Evolutionary conservation across 2,329 filamentous ascomycete genomes (phyloP).

Genomic region (Corniculantispora saksenae): DNA sequence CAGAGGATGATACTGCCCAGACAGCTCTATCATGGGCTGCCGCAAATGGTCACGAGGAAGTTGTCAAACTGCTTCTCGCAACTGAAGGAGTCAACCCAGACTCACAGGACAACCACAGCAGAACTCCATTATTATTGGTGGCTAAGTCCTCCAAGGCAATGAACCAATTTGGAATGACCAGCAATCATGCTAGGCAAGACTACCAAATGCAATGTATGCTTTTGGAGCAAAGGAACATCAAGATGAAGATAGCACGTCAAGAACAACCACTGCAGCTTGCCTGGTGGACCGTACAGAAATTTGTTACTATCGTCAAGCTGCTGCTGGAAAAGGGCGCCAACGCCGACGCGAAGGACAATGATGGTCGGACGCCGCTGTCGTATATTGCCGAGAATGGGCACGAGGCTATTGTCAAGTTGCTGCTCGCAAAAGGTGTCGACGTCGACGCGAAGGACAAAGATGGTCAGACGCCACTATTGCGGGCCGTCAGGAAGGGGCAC

Average conservation of each 20-base stretch:
- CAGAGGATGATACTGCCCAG: background rate
- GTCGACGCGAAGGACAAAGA: too few relatives aligned
- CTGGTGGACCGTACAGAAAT: too few relatives aligned
- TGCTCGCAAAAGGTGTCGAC: too few relatives aligned
- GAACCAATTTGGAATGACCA: background rate
- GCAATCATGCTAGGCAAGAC: slow-evolving; percentile 55
- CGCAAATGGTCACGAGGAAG: background rate
- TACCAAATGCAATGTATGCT: slow-evolving; percentile 90
- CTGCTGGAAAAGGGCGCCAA: too few relatives aligned
- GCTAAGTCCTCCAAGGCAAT: background rate
- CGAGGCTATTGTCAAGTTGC: too few relatives aligned
- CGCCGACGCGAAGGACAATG: too few relatives aligned
- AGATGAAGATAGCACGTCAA: slow-evolving; percentile 49
- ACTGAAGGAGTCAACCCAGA: background rate
- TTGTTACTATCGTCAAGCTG: too few relatives aligned
- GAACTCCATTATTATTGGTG: background rate
- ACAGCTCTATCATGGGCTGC: background rate
- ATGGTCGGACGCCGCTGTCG: too few relatives aligned
- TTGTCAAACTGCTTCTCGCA: background rate
- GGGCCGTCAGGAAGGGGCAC: too few relatives aligned
- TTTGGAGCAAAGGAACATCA: slow-evolving; percentile 85
- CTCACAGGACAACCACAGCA: background rate
- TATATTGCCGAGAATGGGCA: too few relatives aligned
- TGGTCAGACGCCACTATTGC: too few relatives aligned
- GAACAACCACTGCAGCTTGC: too few relatives aligned